Percentiles rank a stretch among this genome's conserved stretches.
phyloP scores from a whole-genome alignment of 805 yeast genomes.

The Spathaspora boniae region DNA sequence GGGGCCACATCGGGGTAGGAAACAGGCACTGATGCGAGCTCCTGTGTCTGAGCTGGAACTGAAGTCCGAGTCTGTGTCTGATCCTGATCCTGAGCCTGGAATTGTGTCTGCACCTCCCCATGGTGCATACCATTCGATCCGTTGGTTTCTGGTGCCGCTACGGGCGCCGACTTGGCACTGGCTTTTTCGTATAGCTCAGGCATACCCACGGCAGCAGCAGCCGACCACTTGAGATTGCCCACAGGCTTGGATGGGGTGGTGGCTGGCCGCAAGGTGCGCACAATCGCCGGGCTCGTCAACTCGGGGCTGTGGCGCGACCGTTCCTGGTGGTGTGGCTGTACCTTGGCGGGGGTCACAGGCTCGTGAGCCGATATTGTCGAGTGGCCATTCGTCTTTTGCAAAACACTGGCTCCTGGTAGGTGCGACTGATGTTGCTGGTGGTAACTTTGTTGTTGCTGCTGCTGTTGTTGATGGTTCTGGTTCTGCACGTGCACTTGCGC shows the following conservation, averaged over 20 bases:
- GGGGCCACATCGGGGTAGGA: not conserved
- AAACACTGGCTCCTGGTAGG: too few relatives aligned
- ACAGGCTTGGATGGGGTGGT: slow-evolving; percentile 51
- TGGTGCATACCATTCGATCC: slow-evolving; percentile 1
- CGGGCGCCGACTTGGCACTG: slow-evolving; percentile 4
- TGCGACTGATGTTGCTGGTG: too few relatives aligned
- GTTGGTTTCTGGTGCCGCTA: slow-evolving; percentile 5
- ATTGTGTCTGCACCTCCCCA: slow-evolving; percentile 1
- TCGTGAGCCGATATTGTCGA: too few relatives aligned
- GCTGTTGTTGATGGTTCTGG: not conserved
- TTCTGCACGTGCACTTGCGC: slow-evolving; percentile 5
- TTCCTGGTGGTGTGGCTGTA: slow-evolving; percentile 8
- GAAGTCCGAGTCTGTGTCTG: too few relatives aligned
- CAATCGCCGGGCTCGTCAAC: slow-evolving; percentile 34
- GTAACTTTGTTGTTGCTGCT: not conserved
- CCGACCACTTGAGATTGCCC: slow-evolving; percentile 54
- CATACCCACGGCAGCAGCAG: slow-evolving; percentile 45
- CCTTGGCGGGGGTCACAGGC: not conserved
- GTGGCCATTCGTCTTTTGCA: too few relatives aligned
- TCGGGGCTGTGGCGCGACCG: slow-evolving; percentile 28
- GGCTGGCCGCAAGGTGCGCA: slow-evolving; percentile 51
- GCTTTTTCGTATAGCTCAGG: slow-evolving; percentile 5
- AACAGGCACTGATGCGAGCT: not conserved
- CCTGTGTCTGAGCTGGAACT: slow-evolving; percentile 1
- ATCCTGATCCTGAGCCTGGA: slow-evolving; percentile 2